These are phyloP conservation scores for Penicillium cataractarum DNA, from an alignment of 495 filamentous ascomycete species.

Conservation along the genomic window DNA sequence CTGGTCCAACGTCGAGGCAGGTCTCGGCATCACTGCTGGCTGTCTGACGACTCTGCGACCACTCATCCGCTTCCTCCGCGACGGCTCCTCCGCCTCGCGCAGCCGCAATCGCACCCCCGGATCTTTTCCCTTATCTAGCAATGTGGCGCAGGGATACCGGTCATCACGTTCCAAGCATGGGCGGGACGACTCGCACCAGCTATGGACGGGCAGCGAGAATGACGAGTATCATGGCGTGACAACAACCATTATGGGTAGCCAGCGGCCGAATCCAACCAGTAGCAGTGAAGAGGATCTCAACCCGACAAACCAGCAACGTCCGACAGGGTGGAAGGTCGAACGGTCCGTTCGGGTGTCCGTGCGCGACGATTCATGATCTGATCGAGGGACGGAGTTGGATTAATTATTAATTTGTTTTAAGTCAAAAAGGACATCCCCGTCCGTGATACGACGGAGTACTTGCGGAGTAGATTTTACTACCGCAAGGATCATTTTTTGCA, in stretches of 20 bases:
- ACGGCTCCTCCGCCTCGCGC: slow-evolving; percentile 28
- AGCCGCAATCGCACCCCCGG: slow-evolving; percentile 18
- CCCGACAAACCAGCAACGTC: not conserved
- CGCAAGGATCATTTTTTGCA: not conserved
- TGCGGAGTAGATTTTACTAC: not conserved
- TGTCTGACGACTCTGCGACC: slow-evolving; percentile 45
- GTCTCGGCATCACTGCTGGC: slow-evolving; percentile 45
- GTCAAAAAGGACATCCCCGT: not conserved
- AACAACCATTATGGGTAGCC: slow-evolving; percentile 32
- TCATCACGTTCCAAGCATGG: slow-evolving; percentile 16
- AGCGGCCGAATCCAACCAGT: slow-evolving; percentile 10
- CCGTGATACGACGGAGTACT: not conserved
- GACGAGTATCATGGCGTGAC: slow-evolving; percentile 32
- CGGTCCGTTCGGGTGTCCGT: slow-evolving; percentile 33
- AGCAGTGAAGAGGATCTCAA: slow-evolving; percentile 34
- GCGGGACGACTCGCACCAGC: slow-evolving; percentile 15
- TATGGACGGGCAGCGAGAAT: slow-evolving; percentile 26
- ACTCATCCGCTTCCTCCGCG: slow-evolving; percentile 38
- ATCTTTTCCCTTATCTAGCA: slow-evolving; percentile 28
- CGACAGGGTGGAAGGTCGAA: slow-evolving; percentile 30
- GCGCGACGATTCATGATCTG: slow-evolving; percentile 21
- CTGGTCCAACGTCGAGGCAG: slow-evolving; percentile 45
- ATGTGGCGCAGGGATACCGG: slow-evolving; percentile 18
- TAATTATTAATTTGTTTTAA: not conserved
- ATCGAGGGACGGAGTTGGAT: not conserved